phyloP scores from a whole-genome alignment of 768 basidiomycete species.

The Dendrothele bispora region DNA sequence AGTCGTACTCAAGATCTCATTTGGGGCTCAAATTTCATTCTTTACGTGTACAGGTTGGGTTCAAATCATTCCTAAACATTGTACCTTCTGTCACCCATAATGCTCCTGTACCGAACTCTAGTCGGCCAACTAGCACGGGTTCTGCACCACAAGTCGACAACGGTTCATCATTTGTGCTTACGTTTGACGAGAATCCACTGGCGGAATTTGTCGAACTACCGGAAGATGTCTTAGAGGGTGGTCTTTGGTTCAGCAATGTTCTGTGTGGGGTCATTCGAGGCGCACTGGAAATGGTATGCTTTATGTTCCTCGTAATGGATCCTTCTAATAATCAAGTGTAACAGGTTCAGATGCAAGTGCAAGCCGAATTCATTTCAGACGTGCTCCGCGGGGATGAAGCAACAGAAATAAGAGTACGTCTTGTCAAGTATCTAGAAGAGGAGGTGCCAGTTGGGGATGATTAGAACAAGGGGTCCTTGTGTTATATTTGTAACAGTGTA shows the following conservation, averaged over 20 bases:
- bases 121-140: slow-evolving; percentile 39
- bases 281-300: slow-evolving; percentile 90
- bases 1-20: slow-evolving; percentile 16
- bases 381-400: slow-evolving; percentile 89
- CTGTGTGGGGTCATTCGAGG: slow-evolving; percentile 93
- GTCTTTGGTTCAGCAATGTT: slow-evolving; percentile 96
- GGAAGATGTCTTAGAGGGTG: slow-evolving; percentile 88
- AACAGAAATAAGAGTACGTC: slow-evolving; percentile 89
- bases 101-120: slow-evolving; percentile 45
- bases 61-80: slow-evolving; percentile 96
- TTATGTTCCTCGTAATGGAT: not conserved
- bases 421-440: slow-evolving; percentile 93
- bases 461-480: slow-evolving; percentile 42
- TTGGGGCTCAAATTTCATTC: slow-evolving; percentile 2
- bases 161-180: slow-evolving; percentile 75
- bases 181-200: slow-evolving; percentile 93
- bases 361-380: slow-evolving; percentile 86
- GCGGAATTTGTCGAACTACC: slow-evolving; percentile 97
- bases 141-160: slow-evolving; percentile 40
- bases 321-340: slow-evolving; percentile 13
- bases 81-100: slow-evolving; percentile 80
- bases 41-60: slow-evolving; percentile 71
- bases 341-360: slow-evolving; percentile 95
- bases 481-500: too few relatives aligned
- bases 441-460: slow-evolving; percentile 94